These are phyloP conservation scores for Penicillium coffeae DNA, from an alignment of 495 filamentous ascomycete species.

Conservation along the genomic window DNA sequence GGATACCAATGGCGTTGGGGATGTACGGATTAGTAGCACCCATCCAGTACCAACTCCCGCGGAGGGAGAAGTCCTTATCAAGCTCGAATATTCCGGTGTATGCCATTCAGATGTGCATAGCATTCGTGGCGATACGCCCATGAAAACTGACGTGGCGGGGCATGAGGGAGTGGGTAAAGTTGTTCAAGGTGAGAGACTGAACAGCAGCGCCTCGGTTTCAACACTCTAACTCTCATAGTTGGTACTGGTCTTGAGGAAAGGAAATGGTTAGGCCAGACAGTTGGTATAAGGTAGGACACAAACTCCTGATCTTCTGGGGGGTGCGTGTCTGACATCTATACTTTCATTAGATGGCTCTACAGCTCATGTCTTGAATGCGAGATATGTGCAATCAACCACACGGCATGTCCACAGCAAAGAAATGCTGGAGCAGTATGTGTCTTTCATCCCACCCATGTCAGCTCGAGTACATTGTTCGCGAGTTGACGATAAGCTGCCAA, in stretches of 20 bases:
- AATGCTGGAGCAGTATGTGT: constrained; percentile 43
- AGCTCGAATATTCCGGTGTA: constrained; percentile 41
- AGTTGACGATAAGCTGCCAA: neutral
- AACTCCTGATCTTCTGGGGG: neutral
- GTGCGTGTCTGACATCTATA: neutral
- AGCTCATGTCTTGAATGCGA: constrained; percentile 43
- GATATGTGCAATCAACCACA: constrained; percentile 45
- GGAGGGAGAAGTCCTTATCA: constrained; percentile 35
- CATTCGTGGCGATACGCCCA: constrained; percentile 42
- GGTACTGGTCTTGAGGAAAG: constrained; percentile 25
- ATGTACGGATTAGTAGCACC: constrained; percentile 27
- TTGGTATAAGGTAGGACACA: constrained; percentile 33
- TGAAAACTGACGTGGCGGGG: constrained; percentile 43
- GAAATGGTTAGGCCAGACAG: constrained; percentile 33
- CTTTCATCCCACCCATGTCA: neutral
- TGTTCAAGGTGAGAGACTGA: constrained; percentile 25
- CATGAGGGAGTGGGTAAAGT: constrained; percentile 44
- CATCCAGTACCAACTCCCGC: constrained; percentile 32
- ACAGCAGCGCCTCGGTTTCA: no score
- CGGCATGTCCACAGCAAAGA: constrained; percentile 40
- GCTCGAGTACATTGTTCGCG: no score
- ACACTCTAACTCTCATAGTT: constrained; percentile 15
- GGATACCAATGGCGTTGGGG: constrained; percentile 18
- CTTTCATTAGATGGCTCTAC: constrained; percentile 36
- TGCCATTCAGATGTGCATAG: constrained; percentile 45